A percentile compares a stretch with the other conserved stretches of the same genome.
These are phyloP conservation scores for Trypanosoma scelopori DNA, from an alignment of 208 protist genomes.

Conservation along the genomic window DNA sequence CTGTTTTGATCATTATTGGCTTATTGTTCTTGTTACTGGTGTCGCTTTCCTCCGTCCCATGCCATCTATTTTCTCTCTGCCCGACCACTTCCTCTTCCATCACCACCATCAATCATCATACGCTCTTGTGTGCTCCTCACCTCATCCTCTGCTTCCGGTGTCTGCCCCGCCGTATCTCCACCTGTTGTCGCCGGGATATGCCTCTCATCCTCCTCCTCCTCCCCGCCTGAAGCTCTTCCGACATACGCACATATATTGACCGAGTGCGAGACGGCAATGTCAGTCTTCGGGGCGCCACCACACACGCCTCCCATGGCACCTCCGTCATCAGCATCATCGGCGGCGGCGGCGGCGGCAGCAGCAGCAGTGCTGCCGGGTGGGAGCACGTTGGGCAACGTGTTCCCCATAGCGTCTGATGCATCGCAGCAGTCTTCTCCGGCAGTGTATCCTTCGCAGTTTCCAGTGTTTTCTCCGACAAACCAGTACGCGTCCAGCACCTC, in stretches of 20 bases:
- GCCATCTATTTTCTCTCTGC: slow-evolving; percentile 10
- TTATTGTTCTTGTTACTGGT: slow-evolving; percentile 4
- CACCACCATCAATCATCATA: too few relatives aligned
- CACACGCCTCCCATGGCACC: background rate
- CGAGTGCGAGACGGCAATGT: slow-evolving; percentile 1
- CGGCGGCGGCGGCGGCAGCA: background rate
- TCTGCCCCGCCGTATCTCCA: too few relatives aligned
- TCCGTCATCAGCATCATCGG: background rate
- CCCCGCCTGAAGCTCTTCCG: too few relatives aligned
- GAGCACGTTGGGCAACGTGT: background rate
- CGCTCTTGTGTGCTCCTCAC: too few relatives aligned
- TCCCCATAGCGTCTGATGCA: background rate
- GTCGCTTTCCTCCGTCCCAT: slow-evolving; percentile 7
- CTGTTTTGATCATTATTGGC: slow-evolving; percentile 6
- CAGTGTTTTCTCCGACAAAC: background rate
- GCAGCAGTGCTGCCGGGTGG: background rate
- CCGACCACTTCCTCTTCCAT: too few relatives aligned
- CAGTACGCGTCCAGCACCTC: background rate
- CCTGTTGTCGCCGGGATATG: too few relatives aligned
- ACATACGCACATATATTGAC: too few relatives aligned
- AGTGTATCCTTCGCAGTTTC: background rate
- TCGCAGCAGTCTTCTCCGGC: too few relatives aligned
- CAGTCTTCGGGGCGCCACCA: slow-evolving; percentile 7
- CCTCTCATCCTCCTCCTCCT: too few relatives aligned
- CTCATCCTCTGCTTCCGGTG: too few relatives aligned